phyloP scores from a whole-genome alignment of 352 stramenopile genomes.

The Globisporangium ultimum region DNA sequence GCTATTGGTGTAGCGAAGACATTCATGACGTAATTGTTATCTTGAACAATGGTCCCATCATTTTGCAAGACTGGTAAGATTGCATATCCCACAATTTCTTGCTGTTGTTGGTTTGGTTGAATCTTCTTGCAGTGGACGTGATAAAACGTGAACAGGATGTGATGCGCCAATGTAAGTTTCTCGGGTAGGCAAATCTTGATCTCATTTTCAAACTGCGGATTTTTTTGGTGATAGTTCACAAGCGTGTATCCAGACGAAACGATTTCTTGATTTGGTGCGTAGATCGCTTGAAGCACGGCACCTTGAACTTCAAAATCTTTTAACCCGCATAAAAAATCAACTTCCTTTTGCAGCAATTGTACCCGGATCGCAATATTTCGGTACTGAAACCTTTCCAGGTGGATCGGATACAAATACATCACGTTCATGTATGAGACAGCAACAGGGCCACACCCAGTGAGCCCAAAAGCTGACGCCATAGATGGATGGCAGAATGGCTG shows the following conservation, averaged over 20 bases:
- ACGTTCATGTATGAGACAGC: slow-evolving; percentile 53
- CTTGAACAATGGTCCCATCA: slow-evolving; percentile 48
- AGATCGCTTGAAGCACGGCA: slow-evolving; percentile 35
- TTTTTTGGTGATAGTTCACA: slow-evolving; percentile 83
- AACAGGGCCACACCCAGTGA: slow-evolving; percentile 46
- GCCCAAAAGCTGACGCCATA: slow-evolving; percentile 28
- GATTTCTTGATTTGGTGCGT: slow-evolving; percentile 27
- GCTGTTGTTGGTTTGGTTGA: slow-evolving; percentile 44
- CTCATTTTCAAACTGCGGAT: slow-evolving; percentile 70
- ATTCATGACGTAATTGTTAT: slow-evolving; percentile 38
- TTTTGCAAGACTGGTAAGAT: slow-evolving; percentile 42
- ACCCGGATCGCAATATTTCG: slow-evolving; percentile 68
- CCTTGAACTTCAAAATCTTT: slow-evolving; percentile 26
- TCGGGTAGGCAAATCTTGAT: slow-evolving; percentile 69
- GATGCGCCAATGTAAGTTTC: slow-evolving; percentile 38
- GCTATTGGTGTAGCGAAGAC: slow-evolving; percentile 25
- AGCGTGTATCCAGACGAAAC: slow-evolving; percentile 26
- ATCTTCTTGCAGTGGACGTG: slow-evolving; percentile 85
- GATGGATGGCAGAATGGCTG: slow-evolving; percentile 58
- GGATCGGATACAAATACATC: slow-evolving; percentile 65
- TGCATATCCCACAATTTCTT: slow-evolving; percentile 63
- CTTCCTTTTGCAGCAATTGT: slow-evolving; percentile 52
- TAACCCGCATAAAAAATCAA: slow-evolving; percentile 38
- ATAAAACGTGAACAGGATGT: slow-evolving; percentile 74
- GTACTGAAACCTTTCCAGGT: slow-evolving; percentile 61